A percentile compares a stretch with the other conserved stretches of the same genome.
phyloP scores from a whole-genome alignment of 75 land plant genomes.

The Adiantum capillusveneris region DNA sequence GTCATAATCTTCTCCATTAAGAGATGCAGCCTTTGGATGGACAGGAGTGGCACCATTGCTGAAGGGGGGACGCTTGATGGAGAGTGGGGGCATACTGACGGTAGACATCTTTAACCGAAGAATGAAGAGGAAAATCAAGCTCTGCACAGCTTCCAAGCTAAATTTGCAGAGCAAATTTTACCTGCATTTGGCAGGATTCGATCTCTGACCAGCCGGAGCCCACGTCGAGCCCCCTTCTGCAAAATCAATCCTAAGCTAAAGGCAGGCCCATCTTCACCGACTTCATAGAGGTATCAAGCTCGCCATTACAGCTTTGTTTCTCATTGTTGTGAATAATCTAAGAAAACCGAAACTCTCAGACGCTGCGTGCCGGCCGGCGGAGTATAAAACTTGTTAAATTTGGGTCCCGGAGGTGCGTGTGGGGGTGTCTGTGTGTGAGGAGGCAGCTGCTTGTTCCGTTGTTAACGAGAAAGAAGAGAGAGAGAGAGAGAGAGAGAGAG shows the following conservation, averaged over 20 bases:
- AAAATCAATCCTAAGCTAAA: too few relatives aligned
- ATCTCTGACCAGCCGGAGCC: too few relatives aligned
- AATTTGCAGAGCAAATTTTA: too few relatives aligned
- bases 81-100: not conserved
- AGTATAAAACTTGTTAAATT: too few relatives aligned
- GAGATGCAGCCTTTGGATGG: conserved; percentile 20
- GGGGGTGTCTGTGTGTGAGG: too few relatives aligned
- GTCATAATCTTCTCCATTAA: conserved; percentile 81
- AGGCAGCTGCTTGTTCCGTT: too few relatives aligned
- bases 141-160: too few relatives aligned
- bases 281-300: too few relatives aligned
- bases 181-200: too few relatives aligned
- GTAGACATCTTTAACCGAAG: not conserved
- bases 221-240: too few relatives aligned
- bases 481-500: conserved; percentile 5
- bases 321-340: not conserved
- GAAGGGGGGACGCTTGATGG: conserved; percentile 27
- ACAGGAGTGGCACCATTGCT: conserved; percentile 45
- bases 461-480: not conserved
- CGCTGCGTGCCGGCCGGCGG: conserved; percentile 6
- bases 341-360: not conserved
- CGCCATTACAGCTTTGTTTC: not conserved
- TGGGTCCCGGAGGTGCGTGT: too few relatives aligned
- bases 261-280: too few relatives aligned
- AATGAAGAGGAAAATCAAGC: not conserved